Evolutionary conservation across 2,329 filamentous ascomycete species (phyloP).

Genomic region (Blumeriella jaapii): DNA sequence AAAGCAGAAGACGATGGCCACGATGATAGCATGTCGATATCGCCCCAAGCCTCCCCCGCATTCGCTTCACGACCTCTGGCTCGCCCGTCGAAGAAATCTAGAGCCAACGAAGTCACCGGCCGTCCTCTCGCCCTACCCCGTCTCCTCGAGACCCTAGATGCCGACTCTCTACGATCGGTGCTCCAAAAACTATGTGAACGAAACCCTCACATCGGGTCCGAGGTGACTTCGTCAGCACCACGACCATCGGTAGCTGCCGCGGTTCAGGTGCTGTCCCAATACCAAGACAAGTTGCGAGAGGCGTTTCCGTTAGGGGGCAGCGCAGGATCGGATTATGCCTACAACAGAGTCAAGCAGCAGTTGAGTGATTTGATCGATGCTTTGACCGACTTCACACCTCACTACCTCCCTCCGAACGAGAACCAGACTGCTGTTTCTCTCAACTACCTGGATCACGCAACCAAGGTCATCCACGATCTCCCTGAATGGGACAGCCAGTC

Average conservation of each 20-base stretch:
- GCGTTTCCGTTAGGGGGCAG: constrained; percentile 81
- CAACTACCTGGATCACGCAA: constrained; percentile 79
- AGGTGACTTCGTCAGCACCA: constrained; percentile 74
- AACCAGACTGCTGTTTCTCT: constrained; percentile 72
- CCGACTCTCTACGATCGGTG: constrained; percentile 69
- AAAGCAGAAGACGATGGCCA: constrained; percentile 71
- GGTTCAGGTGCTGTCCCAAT: constrained; percentile 68
- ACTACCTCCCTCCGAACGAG: constrained; percentile 89
- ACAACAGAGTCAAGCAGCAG: constrained; percentile 79
- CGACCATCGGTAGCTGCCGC: constrained; percentile 76
- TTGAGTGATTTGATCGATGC: constrained; percentile 76
- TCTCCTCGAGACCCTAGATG: constrained; percentile 88
- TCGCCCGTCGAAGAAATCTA: constrained; percentile 51
- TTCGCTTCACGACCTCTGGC: constrained; percentile 56
- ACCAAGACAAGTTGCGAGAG: constrained; percentile 65
- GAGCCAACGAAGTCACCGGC: constrained; percentile 55
- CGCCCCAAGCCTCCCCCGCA: constrained; percentile 72
- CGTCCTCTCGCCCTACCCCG: constrained; percentile 56
- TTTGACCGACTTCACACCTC: constrained; percentile 85
- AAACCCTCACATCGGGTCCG: constrained; percentile 73
- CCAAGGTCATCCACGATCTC: constrained; percentile 77
- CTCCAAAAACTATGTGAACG: constrained; percentile 87
- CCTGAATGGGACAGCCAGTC: constrained; percentile 85
- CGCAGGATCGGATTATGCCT: constrained; percentile 81
- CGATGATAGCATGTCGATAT: constrained; percentile 83